Evolutionary conservation across 2,329 filamentous ascomycete genomes (phyloP).

Genomic region (Venturia aucupariae): DNA sequence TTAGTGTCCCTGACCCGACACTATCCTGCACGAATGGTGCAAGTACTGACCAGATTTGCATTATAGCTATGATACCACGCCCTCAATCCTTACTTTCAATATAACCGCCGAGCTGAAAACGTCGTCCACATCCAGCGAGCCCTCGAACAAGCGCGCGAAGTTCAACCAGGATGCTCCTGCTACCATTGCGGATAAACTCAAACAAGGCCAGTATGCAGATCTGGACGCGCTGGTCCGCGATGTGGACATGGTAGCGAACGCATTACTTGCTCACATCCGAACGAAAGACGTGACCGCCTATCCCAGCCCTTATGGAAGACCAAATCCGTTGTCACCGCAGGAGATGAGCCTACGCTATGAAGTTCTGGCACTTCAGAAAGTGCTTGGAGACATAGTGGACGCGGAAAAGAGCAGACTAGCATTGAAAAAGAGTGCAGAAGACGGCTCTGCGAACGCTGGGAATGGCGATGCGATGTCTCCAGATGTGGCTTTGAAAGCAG

Average conservation of each 20-base stretch:
- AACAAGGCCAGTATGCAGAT: slow-evolving; percentile 30
- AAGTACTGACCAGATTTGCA: neutral
- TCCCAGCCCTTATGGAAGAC: slow-evolving; percentile 6
- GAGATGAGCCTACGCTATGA: slow-evolving; percentile 8
- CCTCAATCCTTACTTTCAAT: slow-evolving; percentile 5
- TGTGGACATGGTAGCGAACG: slow-evolving; percentile 8
- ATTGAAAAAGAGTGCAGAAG: neutral
- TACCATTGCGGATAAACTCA: slow-evolving; percentile 31
- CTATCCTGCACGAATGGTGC: neutral
- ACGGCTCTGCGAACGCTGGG: neutral
- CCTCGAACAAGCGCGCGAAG: slow-evolving; percentile 37
- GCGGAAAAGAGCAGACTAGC: slow-evolving; percentile 7
- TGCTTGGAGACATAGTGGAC: slow-evolving; percentile 10
- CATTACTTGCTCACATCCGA: slow-evolving; percentile 10
- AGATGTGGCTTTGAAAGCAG: slow-evolving; percentile 1
- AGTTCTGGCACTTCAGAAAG: slow-evolving; percentile 11
- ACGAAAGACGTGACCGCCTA: slow-evolving; percentile 5
- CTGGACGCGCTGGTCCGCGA: slow-evolving; percentile 31
- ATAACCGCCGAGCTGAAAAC: neutral
- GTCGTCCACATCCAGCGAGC: slow-evolving; percentile 27
- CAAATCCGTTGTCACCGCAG: neutral
- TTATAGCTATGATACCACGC: slow-evolving; percentile 6
- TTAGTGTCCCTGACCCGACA: slow-evolving; percentile 7
- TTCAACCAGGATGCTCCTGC: slow-evolving; percentile 26
- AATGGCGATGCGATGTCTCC: slow-evolving; percentile 10